These are phyloP conservation scores for Eimeria sp. DNA, from an alignment of 169 alveolate genomes.

Conservation along the genomic window DNA sequence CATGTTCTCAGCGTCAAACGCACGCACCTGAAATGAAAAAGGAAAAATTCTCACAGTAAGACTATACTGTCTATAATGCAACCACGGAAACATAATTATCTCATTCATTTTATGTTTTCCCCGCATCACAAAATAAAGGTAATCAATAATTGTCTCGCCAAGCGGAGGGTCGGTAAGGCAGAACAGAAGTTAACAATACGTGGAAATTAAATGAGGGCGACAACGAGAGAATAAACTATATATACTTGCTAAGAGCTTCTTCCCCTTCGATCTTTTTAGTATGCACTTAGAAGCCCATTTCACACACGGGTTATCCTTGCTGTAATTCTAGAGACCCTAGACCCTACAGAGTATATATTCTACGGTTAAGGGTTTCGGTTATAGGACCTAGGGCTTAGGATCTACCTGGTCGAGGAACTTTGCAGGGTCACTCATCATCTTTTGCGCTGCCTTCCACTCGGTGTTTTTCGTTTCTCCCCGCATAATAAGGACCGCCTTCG, in stretches of 20 bases:
- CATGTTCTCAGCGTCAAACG: conserved; percentile 96
- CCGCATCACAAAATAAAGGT: neutral
- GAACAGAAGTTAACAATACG: neutral
- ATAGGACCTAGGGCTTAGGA: neutral
- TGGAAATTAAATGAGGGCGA: neutral
- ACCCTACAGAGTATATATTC: too few species aligned
- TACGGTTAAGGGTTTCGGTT: too few species aligned
- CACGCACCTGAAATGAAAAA: conserved; percentile 66
- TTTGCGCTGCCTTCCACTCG: conserved; percentile 96
- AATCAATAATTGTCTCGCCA: neutral
- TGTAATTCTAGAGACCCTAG: neutral
- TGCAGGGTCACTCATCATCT: conserved; percentile 96
- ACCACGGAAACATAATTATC: neutral
- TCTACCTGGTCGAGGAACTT: conserved; percentile 95
- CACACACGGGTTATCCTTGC: neutral
- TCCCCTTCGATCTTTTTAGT: neutral
- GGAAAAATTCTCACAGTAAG: neutral
- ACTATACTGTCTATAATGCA: neutral
- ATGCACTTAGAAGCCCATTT: neutral
- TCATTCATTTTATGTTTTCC: neutral
- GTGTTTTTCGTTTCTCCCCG: conserved; percentile 95
- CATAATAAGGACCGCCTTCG: conserved; percentile 95
- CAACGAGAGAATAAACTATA: neutral
- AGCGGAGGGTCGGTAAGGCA: neutral
- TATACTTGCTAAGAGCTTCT: neutral